A percentile compares a stretch with the other conserved stretches of the same genome.
These are phyloP conservation scores for Rhodotorula sp. DNA, from an alignment of 1,284 basidiomycete genomes.

Conservation along the genomic window DNA sequence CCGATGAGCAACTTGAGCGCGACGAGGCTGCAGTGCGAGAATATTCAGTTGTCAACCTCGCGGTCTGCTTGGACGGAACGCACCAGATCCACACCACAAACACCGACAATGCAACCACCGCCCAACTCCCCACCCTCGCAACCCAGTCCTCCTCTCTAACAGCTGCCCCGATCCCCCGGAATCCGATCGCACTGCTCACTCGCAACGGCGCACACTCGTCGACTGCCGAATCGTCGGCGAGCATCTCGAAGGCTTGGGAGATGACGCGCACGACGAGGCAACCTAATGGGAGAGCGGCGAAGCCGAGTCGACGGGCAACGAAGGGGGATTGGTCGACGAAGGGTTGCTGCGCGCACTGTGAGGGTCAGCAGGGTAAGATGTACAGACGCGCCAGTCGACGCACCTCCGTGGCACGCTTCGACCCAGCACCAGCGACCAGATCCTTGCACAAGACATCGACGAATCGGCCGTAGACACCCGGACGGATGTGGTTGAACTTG, in stretches of 20 bases:
- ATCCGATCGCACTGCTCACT: slow-evolving; percentile 41
- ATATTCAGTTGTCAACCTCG: not conserved
- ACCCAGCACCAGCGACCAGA: slow-evolving; percentile 63
- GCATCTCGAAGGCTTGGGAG: slow-evolving; percentile 68
- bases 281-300: slow-evolving; percentile 87
- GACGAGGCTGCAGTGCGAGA: slow-evolving; percentile 15
- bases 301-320: slow-evolving; percentile 88
- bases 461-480: slow-evolving; percentile 91
- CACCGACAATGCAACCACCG: slow-evolving; percentile 61
- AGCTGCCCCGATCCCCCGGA: slow-evolving; percentile 55
- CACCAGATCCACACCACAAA: slow-evolving; percentile 79
- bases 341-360: slow-evolving; percentile 55
- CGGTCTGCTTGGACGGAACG: slow-evolving; percentile 23
- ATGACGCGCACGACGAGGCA: slow-evolving; percentile 86
- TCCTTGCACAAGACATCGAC: slow-evolving; percentile 95
- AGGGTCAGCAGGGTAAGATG: not conserved
- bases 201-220: slow-evolving; percentile 47
- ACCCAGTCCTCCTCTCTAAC: slow-evolving; percentile 49
- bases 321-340: slow-evolving; percentile 95
- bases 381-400: not conserved
- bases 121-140: slow-evolving; percentile 53
- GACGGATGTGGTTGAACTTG: slow-evolving; percentile 81
- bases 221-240: slow-evolving; percentile 54
- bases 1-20: slow-evolving; percentile 84
- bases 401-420: slow-evolving; percentile 60